Conservation (phyloP, 2,329 filamentous ascomycete species). For the Tolypocladium amazonense region DNA sequence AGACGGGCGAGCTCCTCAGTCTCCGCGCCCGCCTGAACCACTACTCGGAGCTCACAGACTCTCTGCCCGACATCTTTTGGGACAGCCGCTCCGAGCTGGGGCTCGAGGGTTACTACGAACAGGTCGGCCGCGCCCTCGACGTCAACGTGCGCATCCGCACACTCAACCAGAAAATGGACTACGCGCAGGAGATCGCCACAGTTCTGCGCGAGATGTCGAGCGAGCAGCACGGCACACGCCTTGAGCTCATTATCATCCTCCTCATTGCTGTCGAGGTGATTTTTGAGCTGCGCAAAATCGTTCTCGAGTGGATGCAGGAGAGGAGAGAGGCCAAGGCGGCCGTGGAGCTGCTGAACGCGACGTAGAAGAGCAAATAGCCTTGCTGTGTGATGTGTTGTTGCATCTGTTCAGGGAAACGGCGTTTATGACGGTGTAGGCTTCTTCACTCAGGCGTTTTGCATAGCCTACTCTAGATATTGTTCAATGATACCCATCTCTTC, state of each 20-base stretch:
- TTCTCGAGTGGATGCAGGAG: slow-evolving; percentile 43
- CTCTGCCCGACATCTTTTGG: slow-evolving; percentile 94
- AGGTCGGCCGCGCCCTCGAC: slow-evolving; percentile 81
- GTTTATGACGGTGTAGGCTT: not conserved
- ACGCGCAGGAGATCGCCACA: slow-evolving; percentile 87
- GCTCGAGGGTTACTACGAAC: slow-evolving; percentile 89
- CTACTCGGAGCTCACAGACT: slow-evolving; percentile 93
- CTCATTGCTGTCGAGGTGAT: slow-evolving; percentile 87
- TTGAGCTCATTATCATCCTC: slow-evolving; percentile 94
- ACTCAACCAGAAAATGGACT: slow-evolving; percentile 95
- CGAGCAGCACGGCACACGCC: slow-evolving; percentile 75
- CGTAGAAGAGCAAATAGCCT: not conserved
- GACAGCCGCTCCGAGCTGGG: slow-evolving; percentile 81
- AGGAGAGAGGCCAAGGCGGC: not conserved
- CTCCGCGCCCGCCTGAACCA: slow-evolving; percentile 90
- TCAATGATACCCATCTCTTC: not conserved
- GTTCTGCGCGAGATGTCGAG: slow-evolving; percentile 81
- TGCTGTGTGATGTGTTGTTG: not conserved
- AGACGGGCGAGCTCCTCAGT: slow-evolving; percentile 84
- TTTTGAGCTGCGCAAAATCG: slow-evolving; percentile 70
- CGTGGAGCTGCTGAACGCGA: not conserved
- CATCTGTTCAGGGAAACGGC: not conserved
- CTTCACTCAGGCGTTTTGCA: not conserved
- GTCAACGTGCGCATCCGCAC: slow-evolving; percentile 84
- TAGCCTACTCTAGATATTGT: not conserved